Conservation (phyloP, 2,329 filamentous ascomycete genomes). For the Daldinia eschscholtzii region DNA sequence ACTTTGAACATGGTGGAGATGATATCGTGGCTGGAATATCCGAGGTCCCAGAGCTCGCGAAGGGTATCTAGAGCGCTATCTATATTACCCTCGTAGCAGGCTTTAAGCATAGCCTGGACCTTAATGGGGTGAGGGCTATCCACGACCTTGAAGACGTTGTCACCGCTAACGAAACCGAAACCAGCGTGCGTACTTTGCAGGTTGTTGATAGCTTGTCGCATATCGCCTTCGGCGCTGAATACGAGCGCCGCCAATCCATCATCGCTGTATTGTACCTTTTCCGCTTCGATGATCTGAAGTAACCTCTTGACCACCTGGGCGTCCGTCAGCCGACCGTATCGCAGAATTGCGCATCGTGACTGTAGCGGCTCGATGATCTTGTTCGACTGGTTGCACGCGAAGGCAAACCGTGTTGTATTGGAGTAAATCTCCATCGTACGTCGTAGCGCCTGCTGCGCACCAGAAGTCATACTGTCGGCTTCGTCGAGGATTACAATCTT, state of each 20-base stretch:
- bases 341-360: constrained; percentile 93
- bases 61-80: constrained; percentile 87
- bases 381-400: constrained; percentile 98
- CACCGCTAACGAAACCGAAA: constrained; percentile 96
- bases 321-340: constrained; percentile 93
- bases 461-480: constrained; percentile 97
- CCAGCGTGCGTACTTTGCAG: constrained; percentile 92
- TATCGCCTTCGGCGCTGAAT: constrained; percentile 97
- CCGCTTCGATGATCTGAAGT: constrained; percentile 91
- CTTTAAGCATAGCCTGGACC: constrained; percentile 98
- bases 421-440: constrained; percentile 99
- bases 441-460: constrained; percentile 93
- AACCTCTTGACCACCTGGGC: constrained; percentile 91
- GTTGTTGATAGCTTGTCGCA: constrained; percentile 99
- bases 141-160: constrained; percentile 98
- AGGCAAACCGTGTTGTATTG: constrained; percentile 94
- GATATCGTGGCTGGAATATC: constrained; percentile 98
- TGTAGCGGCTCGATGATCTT: constrained; percentile 99
- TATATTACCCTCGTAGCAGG: constrained; percentile 91
- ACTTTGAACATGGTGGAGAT: constrained; percentile 99
- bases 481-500: constrained; percentile 98
- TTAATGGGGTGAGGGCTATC: constrained; percentile 98
- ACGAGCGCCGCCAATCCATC: constrained; percentile 96
- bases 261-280: constrained; percentile 90
- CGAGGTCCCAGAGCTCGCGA: constrained; percentile 92